Base-by-base conservation (phyloP, 225 moss, liverwort and hornwort species). In the Pleurozium schreberi region DNA sequence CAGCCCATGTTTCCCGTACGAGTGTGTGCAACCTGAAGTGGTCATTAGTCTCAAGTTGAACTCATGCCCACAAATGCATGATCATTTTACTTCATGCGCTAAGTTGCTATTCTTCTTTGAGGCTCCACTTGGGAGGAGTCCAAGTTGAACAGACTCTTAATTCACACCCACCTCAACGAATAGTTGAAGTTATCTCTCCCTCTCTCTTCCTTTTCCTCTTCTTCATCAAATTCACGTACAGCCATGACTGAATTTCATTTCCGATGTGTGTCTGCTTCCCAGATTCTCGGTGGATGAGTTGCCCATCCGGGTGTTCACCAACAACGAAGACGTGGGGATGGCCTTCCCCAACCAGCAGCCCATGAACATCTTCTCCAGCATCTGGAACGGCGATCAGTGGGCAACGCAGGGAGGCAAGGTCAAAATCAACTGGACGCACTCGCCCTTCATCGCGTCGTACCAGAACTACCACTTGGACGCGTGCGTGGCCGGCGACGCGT, bases 301-400 rank as follows among this genome's bases (percentile, higher is more conserved):
- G 52, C 98, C 98, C 12, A 96, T 98, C 79, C 92, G 97, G 22
- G 87, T 94, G 26, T 98, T 96, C 93, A 93, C 93, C 45, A 98
- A 97, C 90, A 96, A 92, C 84, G 96, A 97, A 53, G 88, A 92
- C 57, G 76, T 91, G 83, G 96, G 97, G 20, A 93, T 98, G 91
- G 91, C 96, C 4, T 98, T 94, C 53, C 96, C 96, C 8, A 93
- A 86, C 59, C 90, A 93, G 36, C 96, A 97, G 90, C 96, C 98
- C 5, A 98, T 98, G 98, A 91, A 92, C 52, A 94, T 98, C n/a
- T 96, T 88, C 67, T 96, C 96, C 16, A 98, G 96, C 67, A 92
- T 98, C 9, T 98, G 98, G 98, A 94, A 98, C 45, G 98, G 98
- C 36, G 98, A 98, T 26, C 90, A 93, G 16, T 98, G 98, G 98